Evolutionary conservation across 2,329 filamentous ascomycete genomes (phyloP).

Genomic region (Fusarium transvaalense): DNA sequence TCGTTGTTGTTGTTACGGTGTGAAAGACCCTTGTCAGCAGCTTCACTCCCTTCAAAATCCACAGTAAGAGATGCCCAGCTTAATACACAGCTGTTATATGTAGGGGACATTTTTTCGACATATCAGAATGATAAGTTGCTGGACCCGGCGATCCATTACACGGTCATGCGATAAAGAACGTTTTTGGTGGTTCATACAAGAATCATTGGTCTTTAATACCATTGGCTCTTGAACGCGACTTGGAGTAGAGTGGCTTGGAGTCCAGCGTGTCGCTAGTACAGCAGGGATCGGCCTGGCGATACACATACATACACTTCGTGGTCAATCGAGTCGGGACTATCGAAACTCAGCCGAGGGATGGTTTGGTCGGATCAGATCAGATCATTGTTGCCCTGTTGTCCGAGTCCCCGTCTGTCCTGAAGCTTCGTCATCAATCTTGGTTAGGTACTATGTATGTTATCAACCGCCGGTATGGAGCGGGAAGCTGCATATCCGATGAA

Average conservation of each 20-base stretch:
- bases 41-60: not conserved
- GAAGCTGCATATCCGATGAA: slow-evolving; percentile 44
- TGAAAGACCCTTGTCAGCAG: not conserved
- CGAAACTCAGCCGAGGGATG: slow-evolving; percentile 11
- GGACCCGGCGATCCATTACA: slow-evolving; percentile 16
- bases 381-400: slow-evolving; percentile 19
- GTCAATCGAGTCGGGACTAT: not conserved
- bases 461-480: slow-evolving; percentile 23
- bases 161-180: slow-evolving; percentile 9
- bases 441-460: no score
- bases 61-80: not conserved
- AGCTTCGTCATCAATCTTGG: slow-evolving; percentile 4
- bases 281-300: slow-evolving; percentile 24
- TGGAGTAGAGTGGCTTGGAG: not conserved
- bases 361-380: slow-evolving; percentile 1
- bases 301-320: not conserved
- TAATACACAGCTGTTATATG: not conserved
- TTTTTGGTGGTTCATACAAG: slow-evolving; percentile 11
- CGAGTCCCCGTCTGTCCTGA: not conserved
- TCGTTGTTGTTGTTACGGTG: not conserved
- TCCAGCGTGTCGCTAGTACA: slow-evolving; percentile 7
- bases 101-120: slow-evolving; percentile 6
- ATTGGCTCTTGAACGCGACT: slow-evolving; percentile 30
- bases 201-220: slow-evolving; percentile 14
- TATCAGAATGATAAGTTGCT: slow-evolving; percentile 17